A percentile compares a stretch with the other conserved stretches of the same genome.
These are phyloP conservation scores for Musa troglodytarum DNA, from an alignment of 176 grass and related monocot genomes.

Conservation along the genomic window DNA sequence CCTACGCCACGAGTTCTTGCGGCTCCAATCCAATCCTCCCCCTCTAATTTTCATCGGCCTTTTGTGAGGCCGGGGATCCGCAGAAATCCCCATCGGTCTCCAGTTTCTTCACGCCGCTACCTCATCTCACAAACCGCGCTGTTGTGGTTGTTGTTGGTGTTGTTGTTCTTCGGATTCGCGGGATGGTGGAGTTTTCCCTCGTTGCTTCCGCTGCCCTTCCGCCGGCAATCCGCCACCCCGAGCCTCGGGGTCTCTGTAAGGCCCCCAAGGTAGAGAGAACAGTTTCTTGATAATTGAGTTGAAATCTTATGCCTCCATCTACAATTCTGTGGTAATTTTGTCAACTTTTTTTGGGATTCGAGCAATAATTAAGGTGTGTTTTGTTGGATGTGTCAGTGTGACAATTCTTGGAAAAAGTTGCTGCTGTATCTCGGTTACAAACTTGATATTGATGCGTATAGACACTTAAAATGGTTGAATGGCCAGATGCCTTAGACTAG, in stretches of 20 bases:
- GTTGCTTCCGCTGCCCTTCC: neutral
- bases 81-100: neutral
- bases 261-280: neutral
- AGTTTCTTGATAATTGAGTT: neutral
- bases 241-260: neutral
- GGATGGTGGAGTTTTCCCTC: conserved; percentile 8
- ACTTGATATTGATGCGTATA: too few relatives aligned
- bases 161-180: neutral
- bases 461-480: too few relatives aligned
- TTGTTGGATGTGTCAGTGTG: too few relatives aligned
- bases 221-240: neutral
- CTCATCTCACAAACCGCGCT: neutral
- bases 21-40: neutral
- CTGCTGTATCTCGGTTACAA: too few relatives aligned
- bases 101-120: neutral
- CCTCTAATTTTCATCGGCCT: neutral
- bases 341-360: neutral
- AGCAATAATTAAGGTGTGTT: too few relatives aligned
- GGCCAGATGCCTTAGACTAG: too few relatives aligned
- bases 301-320: neutral
- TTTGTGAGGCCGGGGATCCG: neutral
- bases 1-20: neutral
- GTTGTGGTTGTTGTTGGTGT: neutral
- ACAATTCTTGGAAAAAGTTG: too few relatives aligned
- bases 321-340: neutral